phyloP scores from a whole-genome alignment of 345 rosid species.

The Eucalyptus dawsonii region DNA sequence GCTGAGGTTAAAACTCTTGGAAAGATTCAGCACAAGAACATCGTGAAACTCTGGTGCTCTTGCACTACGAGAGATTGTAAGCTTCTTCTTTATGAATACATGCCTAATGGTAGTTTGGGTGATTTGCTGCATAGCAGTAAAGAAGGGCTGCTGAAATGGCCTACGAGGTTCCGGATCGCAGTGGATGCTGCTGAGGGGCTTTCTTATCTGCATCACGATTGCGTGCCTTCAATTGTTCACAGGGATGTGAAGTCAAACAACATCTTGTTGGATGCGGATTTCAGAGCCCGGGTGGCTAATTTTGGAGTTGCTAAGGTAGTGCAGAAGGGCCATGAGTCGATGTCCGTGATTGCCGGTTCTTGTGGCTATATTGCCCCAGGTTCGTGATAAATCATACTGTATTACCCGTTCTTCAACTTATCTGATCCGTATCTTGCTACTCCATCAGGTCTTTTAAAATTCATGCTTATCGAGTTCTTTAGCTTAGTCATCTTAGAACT shows the following conservation, averaged over 20 bases:
- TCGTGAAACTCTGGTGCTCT: slow-evolving; percentile 95
- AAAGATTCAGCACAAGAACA: slow-evolving; percentile 95
- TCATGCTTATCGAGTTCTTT: neutral
- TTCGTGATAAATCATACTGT: slow-evolving; percentile 8
- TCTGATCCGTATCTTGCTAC: neutral
- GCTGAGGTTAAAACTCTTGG: slow-evolving; percentile 90
- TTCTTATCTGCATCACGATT: slow-evolving; percentile 91
- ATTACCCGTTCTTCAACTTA: neutral
- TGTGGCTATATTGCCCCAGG: slow-evolving; percentile 98
- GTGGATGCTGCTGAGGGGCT: slow-evolving; percentile 93
- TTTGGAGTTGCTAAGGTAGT: slow-evolving; percentile 93
- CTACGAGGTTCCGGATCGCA: slow-evolving; percentile 61
- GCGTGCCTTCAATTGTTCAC: slow-evolving; percentile 88
- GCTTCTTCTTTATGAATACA: slow-evolving; percentile 89
- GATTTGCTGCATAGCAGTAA: slow-evolving; percentile 84
- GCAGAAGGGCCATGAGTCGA: slow-evolving; percentile 68
- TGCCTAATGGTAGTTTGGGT: slow-evolving; percentile 95
- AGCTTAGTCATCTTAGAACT: neutral
- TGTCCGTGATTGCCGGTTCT: slow-evolving; percentile 95
- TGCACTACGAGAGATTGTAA: slow-evolving; percentile 78
- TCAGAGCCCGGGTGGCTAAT: slow-evolving; percentile 87
- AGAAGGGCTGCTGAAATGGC: slow-evolving; percentile 78
- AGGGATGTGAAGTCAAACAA: slow-evolving; percentile 95
- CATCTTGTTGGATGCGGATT: slow-evolving; percentile 76
- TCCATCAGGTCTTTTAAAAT: neutral